Conservation (phyloP, 2,329 filamentous ascomycete genomes). For the Fusarium tupiense region DNA sequence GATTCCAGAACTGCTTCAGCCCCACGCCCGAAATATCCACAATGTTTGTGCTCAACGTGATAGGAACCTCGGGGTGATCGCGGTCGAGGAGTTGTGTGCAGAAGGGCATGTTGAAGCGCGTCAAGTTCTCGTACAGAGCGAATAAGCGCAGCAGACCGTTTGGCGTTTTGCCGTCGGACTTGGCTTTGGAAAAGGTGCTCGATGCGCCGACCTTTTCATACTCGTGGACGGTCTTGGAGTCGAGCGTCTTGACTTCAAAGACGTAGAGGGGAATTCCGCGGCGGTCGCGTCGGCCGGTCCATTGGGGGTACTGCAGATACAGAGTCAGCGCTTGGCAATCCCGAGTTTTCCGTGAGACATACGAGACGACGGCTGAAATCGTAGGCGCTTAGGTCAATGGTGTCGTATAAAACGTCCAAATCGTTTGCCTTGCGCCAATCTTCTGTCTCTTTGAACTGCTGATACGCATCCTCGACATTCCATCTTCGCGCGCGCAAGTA, state of each 20-base stretch:
- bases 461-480: slow-evolving; percentile 78
- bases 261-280: slow-evolving; percentile 93
- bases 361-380: slow-evolving; percentile 83
- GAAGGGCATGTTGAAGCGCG: slow-evolving; percentile 85
- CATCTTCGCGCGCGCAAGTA: slow-evolving; percentile 89
- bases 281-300: slow-evolving; percentile 89
- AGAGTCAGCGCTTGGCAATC: slow-evolving; percentile 2
- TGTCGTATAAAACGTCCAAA: slow-evolving; percentile 82
- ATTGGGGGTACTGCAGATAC: slow-evolving; percentile 83
- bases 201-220: slow-evolving; percentile 76
- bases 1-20: slow-evolving; percentile 94
- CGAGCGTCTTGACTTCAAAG: slow-evolving; percentile 85
- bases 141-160: slow-evolving; percentile 86
- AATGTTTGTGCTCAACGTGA: slow-evolving; percentile 93
- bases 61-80: slow-evolving; percentile 80
- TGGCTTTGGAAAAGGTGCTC: slow-evolving; percentile 67
- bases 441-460: slow-evolving; percentile 89
- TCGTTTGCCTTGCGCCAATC: slow-evolving; percentile 85
- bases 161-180: slow-evolving; percentile 72
- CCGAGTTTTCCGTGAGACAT: slow-evolving; percentile 15
- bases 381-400: slow-evolving; percentile 86
- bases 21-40: slow-evolving; percentile 91
- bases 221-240: slow-evolving; percentile 80
- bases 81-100: slow-evolving; percentile 80
- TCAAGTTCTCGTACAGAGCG: slow-evolving; percentile 92